These are phyloP conservation scores for Ceratobasidium sp. DNA, from an alignment of 1,284 basidiomycete genomes.

Conservation along the genomic window DNA sequence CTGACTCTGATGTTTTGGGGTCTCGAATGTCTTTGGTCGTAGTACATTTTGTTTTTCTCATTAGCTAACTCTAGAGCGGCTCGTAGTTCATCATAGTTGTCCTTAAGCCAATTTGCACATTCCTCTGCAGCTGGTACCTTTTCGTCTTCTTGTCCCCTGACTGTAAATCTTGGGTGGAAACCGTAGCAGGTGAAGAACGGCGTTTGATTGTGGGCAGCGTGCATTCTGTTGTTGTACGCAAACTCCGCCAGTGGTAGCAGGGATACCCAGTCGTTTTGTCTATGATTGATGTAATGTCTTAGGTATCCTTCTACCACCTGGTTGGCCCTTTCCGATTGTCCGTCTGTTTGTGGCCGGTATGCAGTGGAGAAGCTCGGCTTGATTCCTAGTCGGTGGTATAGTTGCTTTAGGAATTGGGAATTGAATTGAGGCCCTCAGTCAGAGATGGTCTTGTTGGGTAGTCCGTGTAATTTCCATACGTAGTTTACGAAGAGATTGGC, in stretches of 20 bases:
- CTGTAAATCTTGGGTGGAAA: no score
- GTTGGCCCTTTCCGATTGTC: slow-evolving; percentile 57
- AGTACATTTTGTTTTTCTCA: no score
- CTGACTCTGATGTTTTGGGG: no score
- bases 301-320: slow-evolving; percentile 53
- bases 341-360: slow-evolving; percentile 57
- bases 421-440: slow-evolving; percentile 51
- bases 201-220: slow-evolving; percentile 38
- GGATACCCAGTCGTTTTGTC: slow-evolving; percentile 50
- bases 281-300: slow-evolving; percentile 46
- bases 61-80: no score
- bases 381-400: slow-evolving; percentile 46
- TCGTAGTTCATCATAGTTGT: no score
- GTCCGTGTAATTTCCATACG: slow-evolving; percentile 30
- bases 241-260: slow-evolving; percentile 51
- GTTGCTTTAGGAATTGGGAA: slow-evolving; percentile 49
- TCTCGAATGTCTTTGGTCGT: no score
- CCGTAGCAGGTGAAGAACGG: slow-evolving; percentile 56
- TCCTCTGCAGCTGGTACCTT: no score
- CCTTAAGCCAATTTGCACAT: no score
- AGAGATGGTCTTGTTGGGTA: neutral
- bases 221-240: slow-evolving; percentile 47
- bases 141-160: no score
- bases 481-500: slow-evolving; percentile 15
- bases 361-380: slow-evolving; percentile 52